Evolutionary conservation across 805 yeast species (phyloP).

Genomic region (Candida quercuum): DNA sequence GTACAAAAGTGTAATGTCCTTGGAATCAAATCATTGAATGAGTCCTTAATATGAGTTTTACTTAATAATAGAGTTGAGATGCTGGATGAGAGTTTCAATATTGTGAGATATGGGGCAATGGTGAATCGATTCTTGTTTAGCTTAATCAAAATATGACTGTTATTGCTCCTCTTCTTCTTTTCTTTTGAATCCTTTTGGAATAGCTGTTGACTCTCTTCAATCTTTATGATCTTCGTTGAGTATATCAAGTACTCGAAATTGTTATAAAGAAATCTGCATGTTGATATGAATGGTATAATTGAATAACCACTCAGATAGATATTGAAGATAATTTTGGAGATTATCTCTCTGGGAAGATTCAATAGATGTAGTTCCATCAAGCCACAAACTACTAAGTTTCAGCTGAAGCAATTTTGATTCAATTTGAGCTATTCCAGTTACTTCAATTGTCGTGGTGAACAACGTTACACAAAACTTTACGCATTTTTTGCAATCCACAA

Average conservation of each 20-base stretch:
- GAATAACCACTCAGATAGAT: conserved; percentile 4
- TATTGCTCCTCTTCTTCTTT: no score
- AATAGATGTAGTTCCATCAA: conserved; percentile 2
- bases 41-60: not conserved
- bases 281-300: conserved; percentile 10
- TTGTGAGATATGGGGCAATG: conserved; percentile 1
- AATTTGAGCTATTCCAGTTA: no score
- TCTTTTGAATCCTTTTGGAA: not conserved
- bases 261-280: conserved; percentile 8
- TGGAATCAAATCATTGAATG: conserved; percentile 2
- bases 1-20: not conserved
- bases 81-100: conserved; percentile 5
- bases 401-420: no score
- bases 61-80: conserved; percentile 4
- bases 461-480: no score
- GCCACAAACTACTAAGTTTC: conserved; percentile 1
- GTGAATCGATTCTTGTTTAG: no score
- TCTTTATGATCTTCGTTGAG: conserved; percentile 6
- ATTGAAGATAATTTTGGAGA: conserved; percentile 6
- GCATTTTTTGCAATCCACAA: no score
- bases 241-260: conserved; percentile 9
- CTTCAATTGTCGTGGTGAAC: no score
- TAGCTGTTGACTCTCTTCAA: conserved; percentile 4
- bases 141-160: conserved; percentile 1
- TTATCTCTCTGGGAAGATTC: conserved; percentile 14